A percentile compares a stretch with the other conserved stretches of the same genome.
Evolutionary conservation across 2,329 filamentous ascomycete genomes (phyloP).

Genomic region (Dactylellina haptotyla): DNA sequence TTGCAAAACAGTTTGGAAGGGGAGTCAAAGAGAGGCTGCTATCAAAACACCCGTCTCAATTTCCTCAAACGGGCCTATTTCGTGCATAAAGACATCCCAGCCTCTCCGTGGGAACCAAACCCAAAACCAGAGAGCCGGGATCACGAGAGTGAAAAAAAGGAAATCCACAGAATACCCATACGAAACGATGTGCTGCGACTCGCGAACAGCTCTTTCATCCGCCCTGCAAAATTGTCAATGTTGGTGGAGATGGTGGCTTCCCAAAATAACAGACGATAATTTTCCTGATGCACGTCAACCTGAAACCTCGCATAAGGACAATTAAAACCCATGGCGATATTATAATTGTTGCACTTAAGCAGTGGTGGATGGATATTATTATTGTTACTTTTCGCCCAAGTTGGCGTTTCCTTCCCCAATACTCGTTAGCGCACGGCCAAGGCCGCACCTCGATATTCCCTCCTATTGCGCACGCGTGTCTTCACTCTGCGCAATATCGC

Average conservation of each 20-base stretch:
- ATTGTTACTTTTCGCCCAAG: too few relatives aligned
- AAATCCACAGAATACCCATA: not conserved
- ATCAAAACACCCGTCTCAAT: conserved; percentile 32
- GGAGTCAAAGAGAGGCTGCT: not conserved
- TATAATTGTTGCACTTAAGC: too few relatives aligned
- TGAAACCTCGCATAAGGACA: conserved; percentile 36
- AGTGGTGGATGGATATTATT: too few relatives aligned
- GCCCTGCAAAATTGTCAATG: conserved; percentile 18
- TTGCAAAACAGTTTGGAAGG: conserved; percentile 1
- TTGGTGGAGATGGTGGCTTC: conserved; percentile 14
- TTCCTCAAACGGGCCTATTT: conserved; percentile 4
- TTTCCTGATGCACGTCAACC: conserved; percentile 48
- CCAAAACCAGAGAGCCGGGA: conserved; percentile 2
- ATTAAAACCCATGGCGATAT: too few relatives aligned
- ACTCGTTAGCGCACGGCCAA: conserved; percentile 30
- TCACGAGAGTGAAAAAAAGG: not conserved
- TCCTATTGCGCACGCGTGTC: not conserved
- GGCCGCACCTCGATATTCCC: not conserved
- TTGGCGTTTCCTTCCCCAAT: not conserved
- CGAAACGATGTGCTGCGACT: conserved; percentile 44
- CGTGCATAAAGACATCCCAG: not conserved
- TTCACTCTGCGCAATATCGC: not conserved
- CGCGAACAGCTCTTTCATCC: conserved; percentile 18
- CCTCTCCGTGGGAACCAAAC: not conserved
- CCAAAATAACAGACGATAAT: conserved; percentile 46